Conservation (phyloP, 306 rosid species). For the Malus orientalis region DNA sequence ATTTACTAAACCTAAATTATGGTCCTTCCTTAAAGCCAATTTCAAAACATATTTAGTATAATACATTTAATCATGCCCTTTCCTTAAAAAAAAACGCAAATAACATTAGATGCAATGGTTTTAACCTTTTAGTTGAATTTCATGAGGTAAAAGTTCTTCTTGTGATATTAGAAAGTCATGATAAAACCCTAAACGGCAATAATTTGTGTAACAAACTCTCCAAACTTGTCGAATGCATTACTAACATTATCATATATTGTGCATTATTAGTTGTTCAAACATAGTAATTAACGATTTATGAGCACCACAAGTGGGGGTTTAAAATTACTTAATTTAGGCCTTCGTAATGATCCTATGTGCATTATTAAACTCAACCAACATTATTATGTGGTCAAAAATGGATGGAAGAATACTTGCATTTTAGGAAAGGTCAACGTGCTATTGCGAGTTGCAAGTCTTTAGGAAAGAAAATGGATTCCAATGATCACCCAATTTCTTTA, state of each 20-base stretch:
- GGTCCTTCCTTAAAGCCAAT: not conserved
- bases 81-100: not conserved
- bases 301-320: not conserved
- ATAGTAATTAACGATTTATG: not conserved
- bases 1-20: not conserved
- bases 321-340: not conserved
- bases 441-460: not conserved
- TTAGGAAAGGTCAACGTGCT: not conserved
- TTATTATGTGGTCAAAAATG: not conserved
- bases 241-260: not conserved
- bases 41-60: not conserved
- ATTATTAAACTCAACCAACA: conserved; percentile 5
- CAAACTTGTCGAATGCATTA: not conserved
- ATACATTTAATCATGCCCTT: too few species aligned
- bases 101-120: too few species aligned
- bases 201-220: not conserved
- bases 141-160: too few species aligned
- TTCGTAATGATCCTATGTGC: not conserved
- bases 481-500: not conserved
- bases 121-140: not conserved
- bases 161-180: not conserved
- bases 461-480: not conserved
- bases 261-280: not conserved
- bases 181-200: not conserved
- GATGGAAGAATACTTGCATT: not conserved